Base-by-base conservation (phyloP, 2,329 filamentous ascomycete genomes). In the Calonectria pteridis region DNA sequence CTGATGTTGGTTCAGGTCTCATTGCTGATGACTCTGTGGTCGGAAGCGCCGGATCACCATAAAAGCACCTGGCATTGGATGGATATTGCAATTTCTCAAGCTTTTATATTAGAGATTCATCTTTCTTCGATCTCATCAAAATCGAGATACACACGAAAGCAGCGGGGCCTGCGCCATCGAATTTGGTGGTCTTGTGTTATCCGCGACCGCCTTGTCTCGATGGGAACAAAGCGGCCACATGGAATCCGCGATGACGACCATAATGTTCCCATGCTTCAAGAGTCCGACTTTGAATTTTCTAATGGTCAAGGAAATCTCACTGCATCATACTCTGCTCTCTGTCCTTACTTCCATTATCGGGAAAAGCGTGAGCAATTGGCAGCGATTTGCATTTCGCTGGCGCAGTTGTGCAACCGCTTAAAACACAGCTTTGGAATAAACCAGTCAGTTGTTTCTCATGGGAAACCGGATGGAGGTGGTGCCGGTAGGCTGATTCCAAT, bases 21-120 rank as follows among this genome's bases (percentile, higher is more conserved):
- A n/a, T 88, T 98, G 23, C 89, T 98, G 72, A 95, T 98, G 94
- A 98, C 95, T 1, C 98, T 97, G 83, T 98, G 96, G 94, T 98
- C 98, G 83, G 96, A 98, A 84, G 97, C 95, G 6, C 95, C 95
- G 0, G 95, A 98, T 83, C 95, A 98, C 82, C 95, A 98, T 82
- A 98, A 98, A 84, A 95, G 98, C 83, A 98, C 95, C 35, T 98
- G 96, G 94, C 95, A 98, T 82, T 98, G 95, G 96, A 97, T 98
- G 94, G 96, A 96, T 13, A 94, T 98, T 31, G 96, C 95, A 51
- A 94, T 98, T 71, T 98, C 95, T 6, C 88, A 98, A 58, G 95
- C 95, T 58, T 95, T 98, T 83, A 98, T 95, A 6, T 97, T 98
- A 74, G 95, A 96, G 6, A 88, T 98, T 7, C 95, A 98, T 84